Evolutionary conservation across 2,329 filamentous ascomycete genomes (phyloP), one percentile per base, ranked within the genome.

Genomic region (Waltergamsia citrina): DNA sequence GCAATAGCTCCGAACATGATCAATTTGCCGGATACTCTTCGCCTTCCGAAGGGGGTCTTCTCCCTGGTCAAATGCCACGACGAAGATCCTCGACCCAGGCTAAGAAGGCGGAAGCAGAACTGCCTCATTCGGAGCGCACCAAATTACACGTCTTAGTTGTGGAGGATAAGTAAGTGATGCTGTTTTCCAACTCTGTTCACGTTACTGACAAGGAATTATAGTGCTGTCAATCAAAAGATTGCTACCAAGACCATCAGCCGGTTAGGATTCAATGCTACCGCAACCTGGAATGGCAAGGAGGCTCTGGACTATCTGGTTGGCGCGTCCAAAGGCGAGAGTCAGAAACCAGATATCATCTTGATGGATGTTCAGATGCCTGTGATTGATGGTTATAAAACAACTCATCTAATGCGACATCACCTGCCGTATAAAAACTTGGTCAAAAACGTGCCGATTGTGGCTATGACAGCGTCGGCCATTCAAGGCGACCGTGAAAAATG

Each of bases 391-490:
- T 88, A 88, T 52, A 74, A 74, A 37, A 81, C 82, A 27, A 88
- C 83, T 0, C 81, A 85, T 44, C 67, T 81, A 15, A 68, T 90
- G 29, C 69, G 82, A 12, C 78, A 81, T 36, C 74, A 83, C 43
- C 50, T 68, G 2, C 77, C 80, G 1, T 86, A 82, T 55, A 76
- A 69, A 26, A 47, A 60, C 3, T 68, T 71, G 34, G 63, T 75
- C 4, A 63, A 68, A 35, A 64, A 77, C 28, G 77, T 85, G 5
- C 81, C 81, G 0, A 85, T 87, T 33, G 77, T 87, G 24, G 82
- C 82, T n/a, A 85, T 87, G 79, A 87, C 82, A 1, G 83, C 81
- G 5, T 83, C 77, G 4, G 82, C 82, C 1, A 85, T 86, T 26
- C 79, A 85, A 49, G 82, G 82, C 5, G 82, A 87, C 46, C 66